A percentile compares a stretch with the other conserved stretches of the same genome.
Evolutionary conservation across 768 basidiomycete species (phyloP).

Genomic region (Rhodocollybia butyracea): DNA sequence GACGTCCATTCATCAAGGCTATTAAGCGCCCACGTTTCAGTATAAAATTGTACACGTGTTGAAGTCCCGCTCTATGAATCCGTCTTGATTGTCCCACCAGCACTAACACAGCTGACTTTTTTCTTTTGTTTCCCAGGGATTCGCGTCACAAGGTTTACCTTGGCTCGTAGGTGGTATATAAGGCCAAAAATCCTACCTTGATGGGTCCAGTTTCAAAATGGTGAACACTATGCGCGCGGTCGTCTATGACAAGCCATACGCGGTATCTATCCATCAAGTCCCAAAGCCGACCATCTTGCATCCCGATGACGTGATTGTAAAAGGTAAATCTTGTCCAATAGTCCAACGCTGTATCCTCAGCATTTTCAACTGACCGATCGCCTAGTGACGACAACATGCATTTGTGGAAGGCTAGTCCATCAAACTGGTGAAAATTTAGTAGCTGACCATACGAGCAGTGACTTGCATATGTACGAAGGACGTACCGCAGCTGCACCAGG

Average conservation of each 20-base stretch:
- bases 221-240: slow-evolving; percentile 43
- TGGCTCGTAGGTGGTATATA: neutral
- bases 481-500: slow-evolving; percentile 47
- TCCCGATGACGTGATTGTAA: slow-evolving; percentile 52
- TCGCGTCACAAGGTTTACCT: neutral
- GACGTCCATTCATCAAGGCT: no score
- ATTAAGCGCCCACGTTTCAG: no score
- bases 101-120: neutral
- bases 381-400: slow-evolving; percentile 48
- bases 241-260: slow-evolving; percentile 50
- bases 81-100: no score
- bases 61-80: no score
- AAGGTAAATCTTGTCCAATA: slow-evolving; percentile 23
- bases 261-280: slow-evolving; percentile 44
- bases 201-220: neutral
- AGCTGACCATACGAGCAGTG: slow-evolving; percentile 23
- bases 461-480: slow-evolving; percentile 57
- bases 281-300: slow-evolving; percentile 44
- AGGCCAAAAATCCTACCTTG: neutral
- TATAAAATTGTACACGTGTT: no score
- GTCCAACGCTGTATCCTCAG: neutral
- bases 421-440: neutral
- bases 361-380: neutral
- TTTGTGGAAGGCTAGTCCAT: slow-evolving; percentile 42
- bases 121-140: neutral